Evolutionary conservation across 106 monocot genomes (phyloP).

Genomic region (Triglochin maritima): DNA sequence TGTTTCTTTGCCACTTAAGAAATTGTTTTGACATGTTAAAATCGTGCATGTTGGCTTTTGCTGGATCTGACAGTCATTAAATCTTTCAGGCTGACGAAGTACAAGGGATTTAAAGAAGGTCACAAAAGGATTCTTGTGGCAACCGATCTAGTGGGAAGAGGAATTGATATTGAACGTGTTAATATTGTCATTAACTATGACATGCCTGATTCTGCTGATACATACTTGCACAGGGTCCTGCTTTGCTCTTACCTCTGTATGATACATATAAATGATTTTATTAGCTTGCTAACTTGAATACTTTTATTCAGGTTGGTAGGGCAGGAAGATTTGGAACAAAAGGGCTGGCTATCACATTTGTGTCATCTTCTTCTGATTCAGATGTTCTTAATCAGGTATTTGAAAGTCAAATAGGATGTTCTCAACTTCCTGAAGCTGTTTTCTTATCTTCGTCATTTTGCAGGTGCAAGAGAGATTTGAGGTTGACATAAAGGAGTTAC

Average conservation of each 20-base stretch:
- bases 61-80: too few species aligned
- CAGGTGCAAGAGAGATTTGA: constrained; percentile 99
- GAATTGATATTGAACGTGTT: constrained; percentile 99
- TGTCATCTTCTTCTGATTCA: constrained; percentile 91
- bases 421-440: too few species aligned
- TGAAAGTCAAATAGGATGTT: neutral
- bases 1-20: too few species aligned
- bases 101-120: constrained; percentile 98
- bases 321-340: constrained; percentile 97
- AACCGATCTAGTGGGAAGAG: constrained; percentile 95
- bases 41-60: too few species aligned
- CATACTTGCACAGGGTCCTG: constrained; percentile 86
- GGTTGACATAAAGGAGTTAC: constrained; percentile 97
- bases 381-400: constrained; percentile 88
- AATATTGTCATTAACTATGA: constrained; percentile 99
- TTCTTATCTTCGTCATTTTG: neutral
- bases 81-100: constrained; percentile 62
- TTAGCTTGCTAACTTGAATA: too few species aligned
- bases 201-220: constrained; percentile 99
- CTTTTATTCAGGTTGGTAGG: constrained; percentile 52
- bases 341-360: constrained; percentile 95
- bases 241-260: too few species aligned
- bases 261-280: too few species aligned
- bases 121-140: constrained; percentile 95
- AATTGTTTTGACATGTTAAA: too few species aligned